Conservation (phyloP, 148 eudicot genomes). For the Camellia granthamiana region DNA sequence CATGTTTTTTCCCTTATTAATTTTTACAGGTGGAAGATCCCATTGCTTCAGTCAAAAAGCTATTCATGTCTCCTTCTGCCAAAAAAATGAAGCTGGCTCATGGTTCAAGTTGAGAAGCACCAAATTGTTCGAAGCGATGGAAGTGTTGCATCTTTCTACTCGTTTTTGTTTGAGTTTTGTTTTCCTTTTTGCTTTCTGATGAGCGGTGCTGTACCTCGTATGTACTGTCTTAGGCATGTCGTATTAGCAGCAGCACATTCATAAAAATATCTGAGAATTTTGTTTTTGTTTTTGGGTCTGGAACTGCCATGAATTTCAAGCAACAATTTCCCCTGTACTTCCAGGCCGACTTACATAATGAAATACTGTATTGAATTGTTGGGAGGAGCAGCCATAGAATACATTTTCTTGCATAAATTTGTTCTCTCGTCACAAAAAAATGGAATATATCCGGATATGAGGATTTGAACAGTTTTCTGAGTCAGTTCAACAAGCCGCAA, state of each 20-base stretch:
- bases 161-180: not conserved
- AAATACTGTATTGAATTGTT: not conserved
- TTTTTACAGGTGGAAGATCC: slow-evolving; percentile 87
- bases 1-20: slow-evolving; percentile 2
- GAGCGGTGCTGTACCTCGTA: not conserved
- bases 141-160: not conserved
- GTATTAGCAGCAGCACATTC: not conserved
- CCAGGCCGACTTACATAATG: not conserved
- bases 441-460: slow-evolving; percentile 5
- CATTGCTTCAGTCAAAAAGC: slow-evolving; percentile 60
- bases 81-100: slow-evolving; percentile 50
- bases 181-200: not conserved
- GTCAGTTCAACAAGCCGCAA: slow-evolving; percentile 66
- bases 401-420: slow-evolving; percentile 5
- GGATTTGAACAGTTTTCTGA: slow-evolving; percentile 3
- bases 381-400: not conserved
- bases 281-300: no score
- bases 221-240: slow-evolving; percentile 4
- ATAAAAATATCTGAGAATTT: not conserved
- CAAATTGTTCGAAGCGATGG: not conserved
- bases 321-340: not conserved
- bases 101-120: slow-evolving; percentile 29
- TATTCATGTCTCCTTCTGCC: slow-evolving; percentile 62
- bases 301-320: no score
- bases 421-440: slow-evolving; percentile 17